Conservation (phyloP, 495 filamentous ascomycete species). For the Xylaria flabelliformis region DNA sequence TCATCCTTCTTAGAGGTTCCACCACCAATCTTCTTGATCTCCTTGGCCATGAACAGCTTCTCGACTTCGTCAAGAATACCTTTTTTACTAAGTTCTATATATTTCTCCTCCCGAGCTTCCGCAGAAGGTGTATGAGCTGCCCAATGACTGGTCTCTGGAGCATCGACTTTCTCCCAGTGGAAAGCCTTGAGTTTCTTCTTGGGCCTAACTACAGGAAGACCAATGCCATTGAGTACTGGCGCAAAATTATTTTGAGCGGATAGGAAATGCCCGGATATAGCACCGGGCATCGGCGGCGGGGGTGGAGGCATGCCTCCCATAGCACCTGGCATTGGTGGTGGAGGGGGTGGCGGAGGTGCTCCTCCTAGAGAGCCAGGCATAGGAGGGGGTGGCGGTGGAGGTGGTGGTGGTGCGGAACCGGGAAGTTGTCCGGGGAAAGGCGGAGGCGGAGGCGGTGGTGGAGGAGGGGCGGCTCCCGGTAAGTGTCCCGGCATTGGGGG, state of each 20-base stretch:
- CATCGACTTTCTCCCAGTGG: slow-evolving; percentile 98
- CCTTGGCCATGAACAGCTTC: slow-evolving; percentile 95
- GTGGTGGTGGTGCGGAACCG: slow-evolving; percentile 56
- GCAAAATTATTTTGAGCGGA: slow-evolving; percentile 51
- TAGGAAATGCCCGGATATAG: slow-evolving; percentile 61
- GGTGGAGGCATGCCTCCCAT: slow-evolving; percentile 39
- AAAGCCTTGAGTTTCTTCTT: slow-evolving; percentile 99
- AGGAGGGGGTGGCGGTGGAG: slow-evolving; percentile 62
- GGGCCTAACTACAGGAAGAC: slow-evolving; percentile 79
- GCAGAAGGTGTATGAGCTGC: slow-evolving; percentile 81
- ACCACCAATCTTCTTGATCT: slow-evolving; percentile 85
- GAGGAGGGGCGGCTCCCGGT: slow-evolving; percentile 50
- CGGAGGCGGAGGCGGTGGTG: slow-evolving; percentile 59
- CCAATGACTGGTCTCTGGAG: slow-evolving; percentile 94
- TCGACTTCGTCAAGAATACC: slow-evolving; percentile 98
- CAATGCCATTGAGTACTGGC: slow-evolving; percentile 48
- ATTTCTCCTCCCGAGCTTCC: slow-evolving; percentile 91
- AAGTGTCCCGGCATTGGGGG: slow-evolving; percentile 56
- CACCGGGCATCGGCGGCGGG: slow-evolving; percentile 65
- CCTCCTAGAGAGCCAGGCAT: slow-evolving; percentile 46
- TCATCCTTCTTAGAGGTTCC: slow-evolving; percentile 76
- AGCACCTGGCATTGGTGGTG: slow-evolving; percentile 57
- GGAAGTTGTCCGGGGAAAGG: slow-evolving; percentile 55
- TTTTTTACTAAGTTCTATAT: slow-evolving; percentile 86
- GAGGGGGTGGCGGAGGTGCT: slow-evolving; percentile 65